These are phyloP conservation scores for Sporothrix euskadiensis DNA, from an alignment of 2,329 filamentous ascomycete genomes.

Conservation along the genomic window DNA sequence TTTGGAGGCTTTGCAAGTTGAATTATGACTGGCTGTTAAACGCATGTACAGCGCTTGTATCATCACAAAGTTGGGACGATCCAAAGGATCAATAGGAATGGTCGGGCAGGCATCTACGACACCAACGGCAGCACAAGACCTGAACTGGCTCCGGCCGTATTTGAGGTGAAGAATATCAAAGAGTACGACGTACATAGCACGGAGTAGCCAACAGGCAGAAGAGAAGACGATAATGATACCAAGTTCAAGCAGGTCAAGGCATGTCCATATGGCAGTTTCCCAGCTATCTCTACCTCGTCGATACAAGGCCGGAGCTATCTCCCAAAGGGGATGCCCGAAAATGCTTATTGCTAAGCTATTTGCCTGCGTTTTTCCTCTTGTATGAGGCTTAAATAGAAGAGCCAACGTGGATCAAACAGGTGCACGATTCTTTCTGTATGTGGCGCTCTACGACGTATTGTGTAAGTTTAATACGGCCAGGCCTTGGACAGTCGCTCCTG, in stretches of 20 bases:
- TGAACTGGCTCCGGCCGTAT: neutral
- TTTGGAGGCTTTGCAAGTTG: neutral
- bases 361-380: neutral
- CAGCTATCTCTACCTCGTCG: neutral
- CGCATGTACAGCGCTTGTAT: neutral
- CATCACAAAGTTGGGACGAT: neutral
- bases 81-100: neutral
- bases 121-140: neutral
- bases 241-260: neutral
- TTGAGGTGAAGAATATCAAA: neutral
- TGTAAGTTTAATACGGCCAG: too few species aligned
- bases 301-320: neutral
- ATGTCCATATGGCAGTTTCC: neutral
- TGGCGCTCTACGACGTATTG: neutral
- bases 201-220: neutral
- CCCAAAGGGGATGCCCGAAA: neutral
- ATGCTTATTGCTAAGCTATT: neutral
- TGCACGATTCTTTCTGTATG: neutral
- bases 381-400: slow-evolving; percentile 7
- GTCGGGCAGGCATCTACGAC: neutral
- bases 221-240: slow-evolving; percentile 21
- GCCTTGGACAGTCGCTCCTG: neutral
- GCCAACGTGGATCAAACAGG: neutral
- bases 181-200: neutral
- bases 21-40: neutral